phyloP scores from a whole-genome alignment of 768 basidiomycete genomes.

The Trametes coccinea region DNA sequence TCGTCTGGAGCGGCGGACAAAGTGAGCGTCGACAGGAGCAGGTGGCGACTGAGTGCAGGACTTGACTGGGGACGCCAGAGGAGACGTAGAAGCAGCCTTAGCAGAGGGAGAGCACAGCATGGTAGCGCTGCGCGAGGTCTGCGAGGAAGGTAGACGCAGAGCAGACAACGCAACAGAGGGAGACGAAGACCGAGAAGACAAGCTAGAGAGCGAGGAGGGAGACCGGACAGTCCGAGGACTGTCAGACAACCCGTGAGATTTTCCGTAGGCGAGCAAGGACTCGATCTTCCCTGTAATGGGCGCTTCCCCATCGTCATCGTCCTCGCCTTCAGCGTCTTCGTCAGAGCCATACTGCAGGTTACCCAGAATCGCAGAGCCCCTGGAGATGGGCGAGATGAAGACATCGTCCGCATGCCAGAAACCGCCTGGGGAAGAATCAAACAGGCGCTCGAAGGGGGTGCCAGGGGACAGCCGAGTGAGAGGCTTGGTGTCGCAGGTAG shows the following conservation, averaged over 20 bases:
- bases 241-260: constrained; percentile 11
- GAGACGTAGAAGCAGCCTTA: neutral
- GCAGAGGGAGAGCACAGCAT: constrained; percentile 2
- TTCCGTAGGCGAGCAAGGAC: constrained; percentile 21
- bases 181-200: constrained; percentile 22
- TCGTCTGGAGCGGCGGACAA: neutral
- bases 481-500: constrained; percentile 1
- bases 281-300: constrained; percentile 12
- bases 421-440: constrained; percentile 23
- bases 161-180: constrained; percentile 5
- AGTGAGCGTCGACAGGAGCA: neutral
- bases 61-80: constrained; percentile 9
- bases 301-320: neutral
- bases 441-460: constrained; percentile 21
- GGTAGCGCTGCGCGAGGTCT: constrained; percentile 7
- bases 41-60: neutral
- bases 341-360: neutral
- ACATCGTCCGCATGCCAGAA: constrained; percentile 18
- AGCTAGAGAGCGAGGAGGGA: constrained; percentile 20
- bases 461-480: constrained; percentile 15
- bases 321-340: neutral
- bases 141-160: constrained; percentile 11
- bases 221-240: constrained; percentile 4
- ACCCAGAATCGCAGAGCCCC: neutral
- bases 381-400: constrained; percentile 20